Base-by-base conservation (phyloP, 1,139 yeast genomes). In the Saccharomyces pastorianus region DNA sequence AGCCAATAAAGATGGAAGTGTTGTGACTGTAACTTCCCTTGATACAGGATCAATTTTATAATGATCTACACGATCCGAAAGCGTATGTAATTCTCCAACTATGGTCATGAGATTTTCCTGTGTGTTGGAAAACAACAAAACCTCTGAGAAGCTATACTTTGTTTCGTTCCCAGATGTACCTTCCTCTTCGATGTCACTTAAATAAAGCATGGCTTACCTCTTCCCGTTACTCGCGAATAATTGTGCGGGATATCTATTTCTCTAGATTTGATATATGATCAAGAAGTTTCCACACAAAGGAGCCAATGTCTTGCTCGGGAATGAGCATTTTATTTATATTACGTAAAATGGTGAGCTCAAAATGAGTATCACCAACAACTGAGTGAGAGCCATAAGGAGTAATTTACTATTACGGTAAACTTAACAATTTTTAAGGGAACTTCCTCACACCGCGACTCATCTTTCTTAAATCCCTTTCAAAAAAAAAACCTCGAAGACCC, bases 1-100 rank as follows among this genome's bases (percentile, higher is more conserved):
- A 0, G 55, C 61, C 60, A 62, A 56, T 17, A 60, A 49, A 7
- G 53, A 31, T 1, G 64, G 61, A 28, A 61, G 28, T 25, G 47
- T 53, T 4, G 51, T n/a, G 6, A 50, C 47, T 8, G 50, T 41
- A 2, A 47, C 47, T 7, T 53, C 51, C 8, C 47, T 26, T 1
- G 61, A 51, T 4, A 50, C 52, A 13, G 56, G 57, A 3, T 52
- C 41, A 9, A 46, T 51, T 23, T 50, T 53, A 25, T 51, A 55
- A 17, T 29, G 32, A 34, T 28, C 29, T 4, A 62, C 53, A 42
- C 52, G 57, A 20, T 59, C 61, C 1, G 63, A 56, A 29, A 62
- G 50, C 1, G 20, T 41, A 27, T 59, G 61, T 28, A 62, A 50
- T 29, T 58, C 63, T 14, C 52, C 51, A 2, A 59, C 55, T 3